Percentiles rank a stretch among this genome's conserved stretches.
phyloP scores from a whole-genome alignment of 768 basidiomycete genomes.

The Boletus reticuloceps region DNA sequence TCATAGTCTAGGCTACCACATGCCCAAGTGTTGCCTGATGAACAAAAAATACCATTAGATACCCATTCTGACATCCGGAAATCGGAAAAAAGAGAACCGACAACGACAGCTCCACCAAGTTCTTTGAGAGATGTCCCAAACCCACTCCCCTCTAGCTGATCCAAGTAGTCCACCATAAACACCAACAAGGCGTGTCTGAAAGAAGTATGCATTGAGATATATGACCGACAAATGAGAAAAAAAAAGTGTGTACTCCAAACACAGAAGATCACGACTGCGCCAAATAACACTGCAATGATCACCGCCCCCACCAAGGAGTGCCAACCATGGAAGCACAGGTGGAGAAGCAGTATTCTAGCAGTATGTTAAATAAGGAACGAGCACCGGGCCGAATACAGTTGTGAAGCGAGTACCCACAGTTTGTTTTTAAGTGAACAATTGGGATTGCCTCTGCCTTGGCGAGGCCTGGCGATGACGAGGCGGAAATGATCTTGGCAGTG shows the following conservation, averaged over 20 bases:
- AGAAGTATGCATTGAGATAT: background rate
- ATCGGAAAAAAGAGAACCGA: slow-evolving; percentile 33
- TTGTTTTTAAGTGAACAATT: slow-evolving; percentile 42
- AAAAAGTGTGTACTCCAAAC: slow-evolving; percentile 48
- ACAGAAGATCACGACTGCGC: slow-evolving; percentile 72
- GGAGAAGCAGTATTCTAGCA: slow-evolving; percentile 62
- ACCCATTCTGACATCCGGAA: too few species aligned
- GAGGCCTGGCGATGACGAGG: slow-evolving; percentile 36
- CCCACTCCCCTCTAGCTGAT: slow-evolving; percentile 23
- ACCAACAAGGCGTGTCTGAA: slow-evolving; percentile 69
- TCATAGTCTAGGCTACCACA: too few species aligned
- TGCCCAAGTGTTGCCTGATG: too few species aligned
- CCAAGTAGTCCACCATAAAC: slow-evolving; percentile 43
- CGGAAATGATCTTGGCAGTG: slow-evolving; percentile 45
- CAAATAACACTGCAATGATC: slow-evolving; percentile 64
- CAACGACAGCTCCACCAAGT: slow-evolving; percentile 52
- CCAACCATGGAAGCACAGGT: slow-evolving; percentile 69
- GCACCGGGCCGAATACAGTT: background rate
- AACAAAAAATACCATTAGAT: too few species aligned
- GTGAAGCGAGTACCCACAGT: slow-evolving; percentile 46
- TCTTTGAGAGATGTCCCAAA: slow-evolving; percentile 31
- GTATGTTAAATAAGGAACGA: slow-evolving; percentile 17
- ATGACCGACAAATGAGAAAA: background rate
- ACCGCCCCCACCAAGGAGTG: slow-evolving; percentile 56
- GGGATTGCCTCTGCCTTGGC: slow-evolving; percentile 21